A percentile compares a stretch with the other conserved stretches of the same genome.
phyloP scores from a whole-genome alignment of 176 grass and related monocot species.

The Thalia dealbata region DNA sequence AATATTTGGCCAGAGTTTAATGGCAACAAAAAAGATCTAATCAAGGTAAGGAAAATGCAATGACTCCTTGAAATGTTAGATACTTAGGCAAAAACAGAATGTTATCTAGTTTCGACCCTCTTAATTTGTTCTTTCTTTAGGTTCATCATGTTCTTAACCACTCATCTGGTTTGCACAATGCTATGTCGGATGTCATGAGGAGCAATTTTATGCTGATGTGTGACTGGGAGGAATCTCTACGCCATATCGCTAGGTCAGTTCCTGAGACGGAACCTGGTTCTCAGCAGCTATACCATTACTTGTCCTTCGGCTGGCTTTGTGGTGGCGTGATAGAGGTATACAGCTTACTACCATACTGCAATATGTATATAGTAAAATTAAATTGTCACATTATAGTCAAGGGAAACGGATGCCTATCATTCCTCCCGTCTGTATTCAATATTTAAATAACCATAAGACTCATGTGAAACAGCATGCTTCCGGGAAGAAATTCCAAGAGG shows the following conservation, averaged over 20 bases:
- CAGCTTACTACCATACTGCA: background rate
- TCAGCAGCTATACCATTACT: slow-evolving; percentile 72
- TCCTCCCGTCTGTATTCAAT: background rate
- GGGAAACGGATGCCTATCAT: background rate
- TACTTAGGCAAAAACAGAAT: background rate
- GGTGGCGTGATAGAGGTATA: slow-evolving; percentile 91
- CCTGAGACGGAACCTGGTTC: slow-evolving; percentile 83
- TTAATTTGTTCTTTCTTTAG: slow-evolving; percentile 29
- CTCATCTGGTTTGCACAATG: slow-evolving; percentile 83
- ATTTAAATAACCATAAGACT: slow-evolving; percentile 1
- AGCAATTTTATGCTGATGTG: slow-evolving; percentile 59
- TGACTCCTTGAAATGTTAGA: background rate
- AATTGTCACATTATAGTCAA: background rate
- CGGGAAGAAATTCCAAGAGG: slow-evolving; percentile 89
- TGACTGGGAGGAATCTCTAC: slow-evolving; percentile 77
- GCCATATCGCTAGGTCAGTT: slow-evolving; percentile 33
- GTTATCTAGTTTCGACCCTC: background rate
- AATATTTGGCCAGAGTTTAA: slow-evolving; percentile 88
- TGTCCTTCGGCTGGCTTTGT: slow-evolving; percentile 98
- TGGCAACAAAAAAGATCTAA: slow-evolving; percentile 54
- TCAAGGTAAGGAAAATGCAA: slow-evolving; percentile 47
- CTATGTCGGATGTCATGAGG: slow-evolving; percentile 55
- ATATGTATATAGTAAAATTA: background rate
- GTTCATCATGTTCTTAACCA: slow-evolving; percentile 93
- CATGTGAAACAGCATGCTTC: slow-evolving; percentile 56